Base-by-base conservation (phyloP, 148 eudicot genomes). In the Spergularia bocconei region DNA sequence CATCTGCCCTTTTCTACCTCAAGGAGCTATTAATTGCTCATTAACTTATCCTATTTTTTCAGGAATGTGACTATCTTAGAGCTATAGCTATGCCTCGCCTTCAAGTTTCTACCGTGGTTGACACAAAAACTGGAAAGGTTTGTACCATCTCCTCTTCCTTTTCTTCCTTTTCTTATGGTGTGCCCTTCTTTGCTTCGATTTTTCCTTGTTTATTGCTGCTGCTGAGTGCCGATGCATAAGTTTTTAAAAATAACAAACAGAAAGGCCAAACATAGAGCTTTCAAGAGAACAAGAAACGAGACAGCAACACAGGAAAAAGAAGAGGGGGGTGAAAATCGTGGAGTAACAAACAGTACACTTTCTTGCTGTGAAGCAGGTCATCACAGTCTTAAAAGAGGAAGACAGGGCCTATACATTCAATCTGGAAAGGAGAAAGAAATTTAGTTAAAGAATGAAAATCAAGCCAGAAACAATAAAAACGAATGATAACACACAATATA, bases 41-140 rank as follows among this genome's bases (percentile, higher is more conserved):
- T 67, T 68, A 23, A 50, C 41, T 69, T 68, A 68, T 25, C 71
- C 57, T 36, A 13, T 74, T 62, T 75, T 79, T 78, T 73, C 81
- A 93, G 98, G 98, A 94, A 78, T 94, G 97, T 84, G 98, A 91
- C 80, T 91, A 94, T 83, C 92, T 94, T 36, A 90, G 90, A 85
- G 91, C 81, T 67, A 56, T 88, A 66, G 93, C 98, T 58, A 70
- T 56, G 78, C 98, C 98, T 59, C 98, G 93, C 78, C 97, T 94
- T 66, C 86, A 90, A 70, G 81, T 90, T 80, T 94, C 98, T 62
- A 94, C 97, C 29, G 97, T 94, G 65, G 97, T 94, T 74, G 98
- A 91, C 82, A 74, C 90, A 63, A 91, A 82, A 85, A 91, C 93
- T 58, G 98, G 98, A 79, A 91, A 94, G 98, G 98, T 94, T 69